Percentiles rank a stretch among this genome's conserved stretches.
Evolutionary conservation across 2,329 filamentous ascomycete species (phyloP).

Genomic region (Blumeria hordei): DNA sequence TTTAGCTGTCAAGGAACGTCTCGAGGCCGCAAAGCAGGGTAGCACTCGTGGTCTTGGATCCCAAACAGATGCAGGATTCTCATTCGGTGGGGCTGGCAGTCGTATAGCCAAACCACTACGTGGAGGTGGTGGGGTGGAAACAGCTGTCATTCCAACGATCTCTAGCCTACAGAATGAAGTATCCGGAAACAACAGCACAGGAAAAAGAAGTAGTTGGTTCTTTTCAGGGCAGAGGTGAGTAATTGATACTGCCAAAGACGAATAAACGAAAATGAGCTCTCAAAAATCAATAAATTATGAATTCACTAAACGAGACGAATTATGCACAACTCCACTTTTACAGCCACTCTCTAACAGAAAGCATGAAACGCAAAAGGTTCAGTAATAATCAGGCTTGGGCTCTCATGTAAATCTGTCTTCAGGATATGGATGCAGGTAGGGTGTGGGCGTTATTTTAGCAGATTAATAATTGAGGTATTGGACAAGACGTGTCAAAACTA

Average conservation of each 20-base stretch:
- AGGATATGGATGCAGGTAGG: too few relatives aligned
- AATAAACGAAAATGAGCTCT: not conserved
- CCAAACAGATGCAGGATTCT: slow-evolving; percentile 40
- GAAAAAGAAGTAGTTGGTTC: slow-evolving; percentile 15
- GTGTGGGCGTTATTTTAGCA: too few relatives aligned
- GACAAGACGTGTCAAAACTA: too few relatives aligned
- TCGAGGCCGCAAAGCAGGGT: slow-evolving; percentile 82
- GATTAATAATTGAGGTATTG: too few relatives aligned
- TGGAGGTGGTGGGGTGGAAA: slow-evolving; percentile 24
- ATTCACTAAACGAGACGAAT: not conserved
- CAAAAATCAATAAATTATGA: not conserved
- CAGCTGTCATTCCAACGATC: slow-evolving; percentile 26
- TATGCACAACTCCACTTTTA: not conserved
- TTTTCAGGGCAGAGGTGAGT: slow-evolving; percentile 15
- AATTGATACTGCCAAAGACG: not conserved
- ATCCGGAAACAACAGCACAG: slow-evolving; percentile 3
- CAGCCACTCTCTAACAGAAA: too few relatives aligned
- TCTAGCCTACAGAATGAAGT: slow-evolving; percentile 32
- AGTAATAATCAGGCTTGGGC: too few relatives aligned
- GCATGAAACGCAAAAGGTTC: too few relatives aligned
- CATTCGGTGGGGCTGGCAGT: slow-evolving; percentile 38
- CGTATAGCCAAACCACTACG: slow-evolving; percentile 46
- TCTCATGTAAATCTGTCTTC: too few relatives aligned
- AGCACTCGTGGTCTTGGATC: slow-evolving; percentile 64
- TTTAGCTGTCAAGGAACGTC: slow-evolving; percentile 86